Base-by-base conservation (phyloP, 148 eudicot species). In the Selenicereus undatus region DNA sequence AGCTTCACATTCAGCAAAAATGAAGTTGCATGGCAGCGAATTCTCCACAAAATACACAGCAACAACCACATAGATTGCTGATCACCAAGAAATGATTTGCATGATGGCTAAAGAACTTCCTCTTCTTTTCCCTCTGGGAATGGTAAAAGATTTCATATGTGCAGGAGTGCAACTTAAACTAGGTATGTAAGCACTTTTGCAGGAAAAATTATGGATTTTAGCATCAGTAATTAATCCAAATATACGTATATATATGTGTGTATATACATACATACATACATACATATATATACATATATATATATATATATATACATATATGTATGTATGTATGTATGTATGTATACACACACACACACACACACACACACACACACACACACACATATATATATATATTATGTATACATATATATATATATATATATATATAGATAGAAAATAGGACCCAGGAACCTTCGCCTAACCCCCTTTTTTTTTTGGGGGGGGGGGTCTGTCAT, bases 1-100 rank as follows among this genome's bases (percentile, higher is more conserved):
- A 52, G 75, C 75, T 79, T 51, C 75, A 35, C 11, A 79, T 52
- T 71, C 36, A 22, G 56, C 8, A 14, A 32, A 70, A 70, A 30
- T 13, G 13, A 22, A 77, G 42, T 32, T 50, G 48, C 32, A 14
- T 4, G 42, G 45, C 39, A 71, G 27, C 29, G 5, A 64, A 22
- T 11, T 12, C 22, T 11, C 21, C 48, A 11, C 7, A 10, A 11
- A 45, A 27, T 11, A 50, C 10, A 36, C 20, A 77, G 10, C 16
- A 20, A 58, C 10, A 26, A 32, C 12, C 29, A 66, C 71, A 39
- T 74, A 69, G 45, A 39, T 51, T 54, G 35, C 54, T 5, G 36
- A 56, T 52, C 51, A 35, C 45, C 42, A 80, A 54, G 11, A 45
- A 66, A 66, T 32, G 26, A 66, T 27, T 11, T 45, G 77, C 62